Conservation (phyloP, 2,329 filamentous ascomycete species). For the Beauveria australis region DNA sequence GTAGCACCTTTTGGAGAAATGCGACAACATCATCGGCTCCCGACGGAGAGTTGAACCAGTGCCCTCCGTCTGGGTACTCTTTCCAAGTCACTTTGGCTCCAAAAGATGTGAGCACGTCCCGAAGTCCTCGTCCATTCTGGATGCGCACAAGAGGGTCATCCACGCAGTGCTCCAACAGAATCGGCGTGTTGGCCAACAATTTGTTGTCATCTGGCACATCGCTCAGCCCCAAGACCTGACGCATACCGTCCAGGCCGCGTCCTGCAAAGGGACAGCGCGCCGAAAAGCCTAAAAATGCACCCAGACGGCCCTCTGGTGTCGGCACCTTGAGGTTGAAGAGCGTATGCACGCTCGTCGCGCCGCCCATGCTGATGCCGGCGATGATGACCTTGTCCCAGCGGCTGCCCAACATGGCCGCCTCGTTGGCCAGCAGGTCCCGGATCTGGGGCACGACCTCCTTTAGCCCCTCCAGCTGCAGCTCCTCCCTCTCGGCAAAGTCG, state of each 20-base stretch:
- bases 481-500: conserved; percentile 32
- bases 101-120: conserved; percentile 26
- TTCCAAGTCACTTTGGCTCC: conserved; percentile 31
- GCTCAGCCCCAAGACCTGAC: conserved; percentile 24
- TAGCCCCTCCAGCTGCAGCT: conserved; percentile 34
- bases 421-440: conserved; percentile 22
- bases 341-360: conserved; percentile 30
- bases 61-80: conserved; percentile 33
- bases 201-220: conserved; percentile 12
- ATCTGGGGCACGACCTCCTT: conserved; percentile 28
- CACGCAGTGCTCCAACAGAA: conserved; percentile 36
- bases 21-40: conserved; percentile 34
- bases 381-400: conserved; percentile 32
- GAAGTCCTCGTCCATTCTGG: conserved; percentile 26
- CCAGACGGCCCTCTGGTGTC: conserved; percentile 12
- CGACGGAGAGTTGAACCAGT: conserved; percentile 35
- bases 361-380: conserved; percentile 39
- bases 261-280: conserved; percentile 30
- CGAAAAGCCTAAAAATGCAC: conserved; percentile 31
- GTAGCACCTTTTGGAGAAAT: conserved; percentile 20
- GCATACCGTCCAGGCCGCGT: conserved; percentile 21
- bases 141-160: conserved; percentile 35
- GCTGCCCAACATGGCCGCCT: conserved; percentile 29
- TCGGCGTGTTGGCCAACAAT: conserved; percentile 32
- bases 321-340: conserved; percentile 27